A percentile compares a stretch with the other conserved stretches of the same genome.
Conservation (phyloP, 1,139 yeast species). For the Saccharomycopsis hybrid region DNA sequence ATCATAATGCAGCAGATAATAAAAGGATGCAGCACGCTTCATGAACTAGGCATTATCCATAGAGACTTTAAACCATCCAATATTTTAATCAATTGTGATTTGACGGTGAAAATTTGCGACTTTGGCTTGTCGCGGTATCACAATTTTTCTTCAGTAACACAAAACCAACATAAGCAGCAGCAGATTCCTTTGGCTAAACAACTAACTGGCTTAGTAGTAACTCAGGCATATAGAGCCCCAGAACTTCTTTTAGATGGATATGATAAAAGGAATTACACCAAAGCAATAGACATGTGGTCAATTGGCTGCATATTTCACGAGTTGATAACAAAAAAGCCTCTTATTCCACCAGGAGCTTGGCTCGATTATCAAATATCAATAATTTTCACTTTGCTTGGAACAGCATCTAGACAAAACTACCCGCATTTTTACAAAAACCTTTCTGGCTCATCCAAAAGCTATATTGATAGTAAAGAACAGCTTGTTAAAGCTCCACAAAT, state of each 20-base stretch:
- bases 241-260: not conserved
- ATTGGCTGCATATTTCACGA: slow-evolving; percentile 9
- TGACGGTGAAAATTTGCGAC: slow-evolving; percentile 5
- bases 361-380: too few relatives aligned
- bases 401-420: too few relatives aligned
- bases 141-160: not conserved
- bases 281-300: slow-evolving; percentile 8
- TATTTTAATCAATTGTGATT: slow-evolving; percentile 49
- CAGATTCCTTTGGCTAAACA: not conserved
- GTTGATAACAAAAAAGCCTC: too few relatives aligned
- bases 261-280: not conserved
- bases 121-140: slow-evolving; percentile 9
- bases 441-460: too few relatives aligned
- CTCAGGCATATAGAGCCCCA: slow-evolving; percentile 7
- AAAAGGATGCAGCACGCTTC: not conserved
- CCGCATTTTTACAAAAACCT: too few relatives aligned
- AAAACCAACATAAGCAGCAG: not conserved
- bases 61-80: slow-evolving; percentile 31
- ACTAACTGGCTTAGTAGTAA: not conserved
- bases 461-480: too few relatives aligned
- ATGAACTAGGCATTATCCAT: slow-evolving; percentile 15
- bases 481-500: too few relatives aligned
- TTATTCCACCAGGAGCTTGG: too few relatives aligned
- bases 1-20: not conserved
- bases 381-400: too few relatives aligned